Evolutionary conservation across 345 rosid genomes (phyloP).

Genomic region (Nasturtium officinale): DNA sequence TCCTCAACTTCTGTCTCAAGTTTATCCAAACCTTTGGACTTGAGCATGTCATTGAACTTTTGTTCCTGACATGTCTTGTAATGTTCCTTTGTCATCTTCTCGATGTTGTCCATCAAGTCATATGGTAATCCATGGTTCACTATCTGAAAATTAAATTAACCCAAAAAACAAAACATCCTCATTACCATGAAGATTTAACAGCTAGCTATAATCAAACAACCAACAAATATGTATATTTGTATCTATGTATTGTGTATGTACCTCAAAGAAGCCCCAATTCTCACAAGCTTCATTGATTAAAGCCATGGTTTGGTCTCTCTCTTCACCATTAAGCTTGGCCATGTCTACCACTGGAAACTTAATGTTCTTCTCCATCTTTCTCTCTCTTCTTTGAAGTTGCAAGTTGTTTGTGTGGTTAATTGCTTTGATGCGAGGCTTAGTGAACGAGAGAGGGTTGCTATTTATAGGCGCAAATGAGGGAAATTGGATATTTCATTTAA

Average conservation of each 20-base stretch:
- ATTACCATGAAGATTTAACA: constrained; percentile 4
- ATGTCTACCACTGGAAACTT: constrained; percentile 71
- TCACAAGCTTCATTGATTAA: constrained; percentile 93
- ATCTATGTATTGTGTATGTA: constrained; percentile 27
- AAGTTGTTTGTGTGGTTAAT: constrained; percentile 36
- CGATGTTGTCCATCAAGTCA: constrained; percentile 71
- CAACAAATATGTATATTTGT: background rate
- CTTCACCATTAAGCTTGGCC: constrained; percentile 67
- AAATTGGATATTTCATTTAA: background rate
- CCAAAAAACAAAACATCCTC: constrained; percentile 2
- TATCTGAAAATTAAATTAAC: constrained; percentile 42
- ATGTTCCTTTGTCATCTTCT: constrained; percentile 72
- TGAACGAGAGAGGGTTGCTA: constrained; percentile 34
- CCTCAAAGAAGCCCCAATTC: constrained; percentile 99
- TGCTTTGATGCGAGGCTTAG: constrained; percentile 34
- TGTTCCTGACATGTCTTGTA: constrained; percentile 59
- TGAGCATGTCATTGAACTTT: constrained; percentile 75
- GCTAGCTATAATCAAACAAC: background rate
- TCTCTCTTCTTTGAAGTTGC: constrained; percentile 19
- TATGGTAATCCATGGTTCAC: constrained; percentile 74
- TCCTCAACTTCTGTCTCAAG: constrained; percentile 60
- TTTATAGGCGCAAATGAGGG: constrained; percentile 59
- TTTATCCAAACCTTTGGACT: constrained; percentile 57
- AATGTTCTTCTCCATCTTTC: constrained; percentile 42
- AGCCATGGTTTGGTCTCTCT: constrained; percentile 64